Evolutionary conservation across 129 eudicot species (phyloP).

Genomic region (Logfia minima): DNA sequence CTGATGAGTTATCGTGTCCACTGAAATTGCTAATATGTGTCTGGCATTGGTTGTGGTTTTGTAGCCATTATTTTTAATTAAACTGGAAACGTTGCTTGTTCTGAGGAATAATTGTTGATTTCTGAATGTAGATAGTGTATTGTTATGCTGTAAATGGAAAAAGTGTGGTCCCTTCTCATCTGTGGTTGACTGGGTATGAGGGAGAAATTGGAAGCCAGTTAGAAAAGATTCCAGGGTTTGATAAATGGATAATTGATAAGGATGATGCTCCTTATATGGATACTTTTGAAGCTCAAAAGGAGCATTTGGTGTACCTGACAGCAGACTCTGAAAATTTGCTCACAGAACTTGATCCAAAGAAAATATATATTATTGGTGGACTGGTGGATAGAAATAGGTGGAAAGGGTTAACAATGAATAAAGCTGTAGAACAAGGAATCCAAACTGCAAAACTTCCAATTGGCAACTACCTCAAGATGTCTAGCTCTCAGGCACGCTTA

Average conservation of each 20-base stretch:
- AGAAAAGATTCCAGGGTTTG: conserved; percentile 72
- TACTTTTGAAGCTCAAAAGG: conserved; percentile 71
- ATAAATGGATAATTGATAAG: conserved; percentile 87
- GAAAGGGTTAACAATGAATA: conserved; percentile 95
- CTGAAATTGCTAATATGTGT: conserved; percentile 10
- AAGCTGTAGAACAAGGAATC: conserved; percentile 86
- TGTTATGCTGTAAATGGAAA: conserved; percentile 85
- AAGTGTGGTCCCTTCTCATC: conserved; percentile 71
- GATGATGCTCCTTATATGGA: conserved; percentile 68
- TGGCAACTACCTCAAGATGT: conserved; percentile 85
- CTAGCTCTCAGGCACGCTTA: conserved; percentile 77
- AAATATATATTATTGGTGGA: conserved; percentile 85
- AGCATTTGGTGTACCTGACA: conserved; percentile 76
- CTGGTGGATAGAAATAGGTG: conserved; percentile 92
- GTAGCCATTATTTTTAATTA: background rate
- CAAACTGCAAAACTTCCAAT: conserved; percentile 93
- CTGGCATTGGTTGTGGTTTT: background rate
- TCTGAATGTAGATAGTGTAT: conserved; percentile 67
- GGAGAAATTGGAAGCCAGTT: conserved; percentile 73
- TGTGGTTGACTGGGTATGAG: conserved; percentile 83
- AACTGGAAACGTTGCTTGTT: background rate
- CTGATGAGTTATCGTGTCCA: background rate
- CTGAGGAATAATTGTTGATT: background rate
- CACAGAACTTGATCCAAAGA: conserved; percentile 62
- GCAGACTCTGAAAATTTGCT: conserved; percentile 89